A percentile compares a stretch with the other conserved stretches of the same genome.
These are phyloP conservation scores for Malassezia vespertilionis DNA, from an alignment of 1,284 basidiomycete species.

Conservation along the genomic window DNA sequence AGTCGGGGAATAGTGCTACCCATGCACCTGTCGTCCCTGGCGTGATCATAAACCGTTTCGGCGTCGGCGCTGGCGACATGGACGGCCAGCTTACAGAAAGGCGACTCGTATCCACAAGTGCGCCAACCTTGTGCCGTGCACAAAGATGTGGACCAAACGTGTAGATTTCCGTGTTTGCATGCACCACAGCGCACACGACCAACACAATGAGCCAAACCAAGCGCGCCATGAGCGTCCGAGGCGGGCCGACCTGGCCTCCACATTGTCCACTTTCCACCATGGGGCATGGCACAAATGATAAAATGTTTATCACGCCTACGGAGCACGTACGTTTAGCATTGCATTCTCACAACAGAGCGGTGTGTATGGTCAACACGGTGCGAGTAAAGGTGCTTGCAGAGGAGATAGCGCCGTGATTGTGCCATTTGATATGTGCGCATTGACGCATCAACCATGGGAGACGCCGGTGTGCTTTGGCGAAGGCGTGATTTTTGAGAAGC, in stretches of 20 bases:
- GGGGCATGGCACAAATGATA: slow-evolving; percentile 40
- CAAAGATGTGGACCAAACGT: slow-evolving; percentile 8
- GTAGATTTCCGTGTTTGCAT: slow-evolving; percentile 11
- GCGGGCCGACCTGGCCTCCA: too few species aligned
- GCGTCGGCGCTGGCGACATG: slow-evolving; percentile 1
- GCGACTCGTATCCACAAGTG: background rate
- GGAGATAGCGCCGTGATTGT: slow-evolving; percentile 52
- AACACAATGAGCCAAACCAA: background rate
- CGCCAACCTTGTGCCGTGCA: background rate
- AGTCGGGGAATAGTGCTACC: slow-evolving; percentile 1
- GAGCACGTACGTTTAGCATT: slow-evolving; percentile 22
- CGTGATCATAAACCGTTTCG: background rate
- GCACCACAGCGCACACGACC: background rate
- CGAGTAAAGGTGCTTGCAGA: slow-evolving; percentile 35
- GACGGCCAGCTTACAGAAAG: slow-evolving; percentile 4
- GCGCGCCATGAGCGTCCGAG: background rate
- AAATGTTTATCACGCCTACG: slow-evolving; percentile 30
- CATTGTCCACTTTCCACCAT: slow-evolving; percentile 14
- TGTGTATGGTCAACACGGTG: slow-evolving; percentile 30
- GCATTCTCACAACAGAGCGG: slow-evolving; percentile 15
- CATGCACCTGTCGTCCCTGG: background rate
- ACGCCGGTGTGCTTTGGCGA: slow-evolving; percentile 77
- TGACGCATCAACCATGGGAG: slow-evolving; percentile 79
- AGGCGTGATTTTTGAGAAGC: slow-evolving; percentile 42
- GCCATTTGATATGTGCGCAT: slow-evolving; percentile 80